Percentiles rank a stretch among this genome's conserved stretches.
These are phyloP conservation scores for Diaporthe citriasiana DNA, from an alignment of 2,329 filamentous ascomycete genomes.

Conservation along the genomic window DNA sequence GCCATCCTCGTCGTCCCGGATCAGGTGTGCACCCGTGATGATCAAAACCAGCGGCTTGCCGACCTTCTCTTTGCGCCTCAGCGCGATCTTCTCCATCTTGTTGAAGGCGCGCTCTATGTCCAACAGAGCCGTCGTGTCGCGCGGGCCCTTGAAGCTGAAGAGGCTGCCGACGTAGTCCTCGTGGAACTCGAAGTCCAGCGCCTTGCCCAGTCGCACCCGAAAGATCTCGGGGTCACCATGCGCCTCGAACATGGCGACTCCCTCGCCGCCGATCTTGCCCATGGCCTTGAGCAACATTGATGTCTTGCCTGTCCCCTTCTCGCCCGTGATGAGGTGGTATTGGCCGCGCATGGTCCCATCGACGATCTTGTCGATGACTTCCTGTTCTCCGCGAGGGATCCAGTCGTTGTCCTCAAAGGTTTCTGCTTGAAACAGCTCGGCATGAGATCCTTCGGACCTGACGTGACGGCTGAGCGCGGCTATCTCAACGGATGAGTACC, in stretches of 20 bases:
- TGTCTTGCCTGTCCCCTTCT: conserved; percentile 97
- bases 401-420: conserved; percentile 73
- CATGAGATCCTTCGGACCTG: conserved; percentile 53
- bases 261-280: conserved; percentile 90
- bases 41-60: conserved; percentile 87
- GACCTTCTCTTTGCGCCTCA: conserved; percentile 74
- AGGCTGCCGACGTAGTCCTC: conserved; percentile 98
- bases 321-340: conserved; percentile 92
- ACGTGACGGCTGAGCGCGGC: conserved; percentile 75
- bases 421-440: conserved; percentile 35
- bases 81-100: conserved; percentile 95
- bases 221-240: conserved; percentile 97
- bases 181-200: conserved; percentile 95
- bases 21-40: conserved; percentile 93
- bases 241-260: conserved; percentile 95
- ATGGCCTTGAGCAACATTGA: conserved; percentile 97
- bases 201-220: conserved; percentile 90
- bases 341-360: conserved; percentile 80
- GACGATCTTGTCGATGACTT: conserved; percentile 85
- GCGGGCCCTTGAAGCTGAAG: conserved; percentile 92
- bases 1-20: conserved; percentile 94
- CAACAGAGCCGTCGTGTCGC: conserved; percentile 87
- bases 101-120: conserved; percentile 98
- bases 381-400: conserved; percentile 88
- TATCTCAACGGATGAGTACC: conserved; percentile 90